Base-by-base conservation (phyloP, 2,329 filamentous ascomycete genomes). In the Aureobasidium zeae region DNA sequence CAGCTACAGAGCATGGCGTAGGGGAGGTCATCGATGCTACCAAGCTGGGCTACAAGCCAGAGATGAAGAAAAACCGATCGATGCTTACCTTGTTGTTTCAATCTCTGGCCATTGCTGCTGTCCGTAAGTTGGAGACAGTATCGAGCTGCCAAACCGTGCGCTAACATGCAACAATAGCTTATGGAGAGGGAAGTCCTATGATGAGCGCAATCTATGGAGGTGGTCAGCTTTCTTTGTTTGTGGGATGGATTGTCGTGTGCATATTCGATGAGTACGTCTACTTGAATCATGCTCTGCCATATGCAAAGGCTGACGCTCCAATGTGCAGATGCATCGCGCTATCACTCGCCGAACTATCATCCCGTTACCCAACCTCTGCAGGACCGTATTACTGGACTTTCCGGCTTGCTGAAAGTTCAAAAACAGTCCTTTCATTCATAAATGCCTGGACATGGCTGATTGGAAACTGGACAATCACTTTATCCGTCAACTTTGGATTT, bases 351-450 rank as follows among this genome's bases (percentile, higher is more conserved):
- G 82, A 86, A 64, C 81, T 86, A 54, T 83, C 81, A 42, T 79
- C 75, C 51, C 74, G 84, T 28, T 86, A 82, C 55, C 82, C 82
- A 16, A 86, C 81, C n/a, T 78, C 79, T 38, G 82, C 81, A 53
- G 82, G 82, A 54, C 81, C 84, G 39, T 85, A 85, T 63, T 86
- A 85, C 60, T 81, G 84, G 66, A 77, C 79, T 3, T 86, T 83
- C 55, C 83, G 84, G 73, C 63, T 82, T 12, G 71, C 80, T 12
- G 58, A 58, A 0, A 58, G 54, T 45, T 62, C 61, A 39, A 68
- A 71, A 45, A 67, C 62, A 0, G 52, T 68, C 0, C 57, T 74
- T 8, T 77, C 77, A 29, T 86, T 79, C 73, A 76, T 83, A 28
- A 83, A 78, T 49, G 82, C 82, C 47, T 87, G 83, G 82, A 65